Percentiles rank a stretch among this genome's conserved stretches.
Conservation (phyloP, 2,329 filamentous ascomycete species). For the Aureobasidium subglaciale region DNA sequence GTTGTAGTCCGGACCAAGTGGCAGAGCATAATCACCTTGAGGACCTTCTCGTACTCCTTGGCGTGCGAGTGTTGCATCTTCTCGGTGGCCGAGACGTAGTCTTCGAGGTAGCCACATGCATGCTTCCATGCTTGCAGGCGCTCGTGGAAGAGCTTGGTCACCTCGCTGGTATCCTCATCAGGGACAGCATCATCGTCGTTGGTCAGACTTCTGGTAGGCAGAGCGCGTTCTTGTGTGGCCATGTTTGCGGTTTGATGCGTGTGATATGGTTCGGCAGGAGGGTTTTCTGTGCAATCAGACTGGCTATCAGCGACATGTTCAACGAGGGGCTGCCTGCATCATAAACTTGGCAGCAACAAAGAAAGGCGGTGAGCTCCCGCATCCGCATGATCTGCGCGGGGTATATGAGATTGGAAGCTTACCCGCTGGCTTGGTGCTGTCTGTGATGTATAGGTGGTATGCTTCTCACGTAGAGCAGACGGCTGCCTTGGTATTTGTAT, state of each 20-base stretch:
- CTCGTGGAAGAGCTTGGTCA: constrained; percentile 65
- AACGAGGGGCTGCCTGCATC: not conserved
- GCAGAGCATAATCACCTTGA: constrained; percentile 56
- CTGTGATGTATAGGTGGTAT: not conserved
- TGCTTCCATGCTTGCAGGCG: constrained; percentile 94
- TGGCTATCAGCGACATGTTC: not conserved
- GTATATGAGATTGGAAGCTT: not conserved
- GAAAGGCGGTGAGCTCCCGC: not conserved
- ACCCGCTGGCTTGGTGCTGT: not conserved
- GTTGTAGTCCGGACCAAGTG: not conserved
- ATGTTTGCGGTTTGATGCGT: not conserved
- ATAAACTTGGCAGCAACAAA: not conserved
- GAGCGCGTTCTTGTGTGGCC: not conserved
- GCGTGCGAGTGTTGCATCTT: constrained; percentile 77
- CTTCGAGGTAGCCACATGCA: constrained; percentile 81
- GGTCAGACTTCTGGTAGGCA: constrained; percentile 28
- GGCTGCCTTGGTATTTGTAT: not conserved
- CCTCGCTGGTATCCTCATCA: constrained; percentile 36
- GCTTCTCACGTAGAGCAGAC: no score
- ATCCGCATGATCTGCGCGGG: not conserved
- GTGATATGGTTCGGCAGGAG: not conserved
- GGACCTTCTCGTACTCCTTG: constrained; percentile 90
- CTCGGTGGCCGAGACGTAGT: constrained; percentile 78
- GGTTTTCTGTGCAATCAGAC: no score
- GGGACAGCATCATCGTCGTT: constrained; percentile 40